phyloP scores from a whole-genome alignment of 176 grass and related monocot species.

The Lolium multiflorum region DNA sequence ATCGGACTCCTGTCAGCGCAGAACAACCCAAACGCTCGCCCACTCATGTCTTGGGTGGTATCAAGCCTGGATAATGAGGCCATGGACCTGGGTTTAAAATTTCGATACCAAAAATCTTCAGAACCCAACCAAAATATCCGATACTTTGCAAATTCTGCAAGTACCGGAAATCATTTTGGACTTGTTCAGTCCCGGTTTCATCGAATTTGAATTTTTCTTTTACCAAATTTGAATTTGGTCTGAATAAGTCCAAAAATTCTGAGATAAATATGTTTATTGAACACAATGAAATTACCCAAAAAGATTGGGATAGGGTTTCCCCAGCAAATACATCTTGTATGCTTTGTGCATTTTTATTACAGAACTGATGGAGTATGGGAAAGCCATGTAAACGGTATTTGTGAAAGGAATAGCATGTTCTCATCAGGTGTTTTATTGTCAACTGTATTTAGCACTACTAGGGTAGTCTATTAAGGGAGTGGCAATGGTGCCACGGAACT shows the following conservation, averaged over 20 bases:
- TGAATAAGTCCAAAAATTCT: no score
- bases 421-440: neutral
- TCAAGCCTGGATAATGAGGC: conserved; percentile 30
- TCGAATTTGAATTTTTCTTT: neutral
- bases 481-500: neutral
- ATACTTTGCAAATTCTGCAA: neutral
- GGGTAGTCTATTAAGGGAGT: conserved; percentile 9
- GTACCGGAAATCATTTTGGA: neutral
- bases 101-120: no score
- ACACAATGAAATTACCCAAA: neutral
- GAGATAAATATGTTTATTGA: neutral
- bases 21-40: conserved; percentile 43
- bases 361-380: neutral
- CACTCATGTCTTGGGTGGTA: conserved; percentile 41
- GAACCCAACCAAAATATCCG: no score
- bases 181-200: neutral
- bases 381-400: neutral
- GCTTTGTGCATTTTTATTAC: neutral
- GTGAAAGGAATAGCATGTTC: neutral
- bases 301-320: neutral
- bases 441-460: no score
- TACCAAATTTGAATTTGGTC: neutral
- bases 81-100: no score
- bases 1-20: conserved; percentile 43
- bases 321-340: neutral